Conservation (phyloP, 257 asterid species). For the Solanum habrochaites region DNA sequence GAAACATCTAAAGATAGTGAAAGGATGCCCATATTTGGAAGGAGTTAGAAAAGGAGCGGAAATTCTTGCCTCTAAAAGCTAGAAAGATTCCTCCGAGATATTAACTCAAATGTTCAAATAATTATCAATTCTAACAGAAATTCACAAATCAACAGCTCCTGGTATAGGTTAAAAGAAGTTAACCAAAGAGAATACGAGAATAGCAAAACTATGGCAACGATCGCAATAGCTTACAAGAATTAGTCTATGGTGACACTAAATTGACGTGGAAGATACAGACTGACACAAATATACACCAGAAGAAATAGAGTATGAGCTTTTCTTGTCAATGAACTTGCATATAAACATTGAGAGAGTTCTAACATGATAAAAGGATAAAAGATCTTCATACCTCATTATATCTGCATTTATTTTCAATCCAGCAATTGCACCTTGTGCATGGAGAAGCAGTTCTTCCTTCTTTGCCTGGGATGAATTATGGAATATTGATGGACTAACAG, state of each 20-base stretch:
- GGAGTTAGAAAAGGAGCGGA: background rate
- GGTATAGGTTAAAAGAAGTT: background rate
- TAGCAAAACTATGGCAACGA: background rate
- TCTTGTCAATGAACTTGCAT: background rate
- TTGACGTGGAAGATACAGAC: background rate
- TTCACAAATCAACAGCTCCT: background rate
- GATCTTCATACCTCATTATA: conserved; percentile 69
- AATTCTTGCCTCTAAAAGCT: background rate
- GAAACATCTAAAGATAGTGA: background rate
- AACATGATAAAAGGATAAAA: conserved; percentile 20
- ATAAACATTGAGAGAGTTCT: background rate
- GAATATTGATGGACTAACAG: conserved; percentile 1
- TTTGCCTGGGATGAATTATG: conserved; percentile 46
- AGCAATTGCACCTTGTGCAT: conserved; percentile 84
- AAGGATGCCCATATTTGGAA: background rate
- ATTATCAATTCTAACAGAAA: background rate
- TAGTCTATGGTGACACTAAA: background rate
- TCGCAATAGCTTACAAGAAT: background rate
- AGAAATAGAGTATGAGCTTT: background rate
- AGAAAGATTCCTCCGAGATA: background rate
- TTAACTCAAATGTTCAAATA: background rate
- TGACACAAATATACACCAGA: background rate
- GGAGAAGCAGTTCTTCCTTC: conserved; percentile 83
- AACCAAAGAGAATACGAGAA: background rate
- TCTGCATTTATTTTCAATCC: conserved; percentile 77